Evolutionary conservation across 164 flowering plant species (phyloP).

Genomic region (Akebia trifoliata): DNA sequence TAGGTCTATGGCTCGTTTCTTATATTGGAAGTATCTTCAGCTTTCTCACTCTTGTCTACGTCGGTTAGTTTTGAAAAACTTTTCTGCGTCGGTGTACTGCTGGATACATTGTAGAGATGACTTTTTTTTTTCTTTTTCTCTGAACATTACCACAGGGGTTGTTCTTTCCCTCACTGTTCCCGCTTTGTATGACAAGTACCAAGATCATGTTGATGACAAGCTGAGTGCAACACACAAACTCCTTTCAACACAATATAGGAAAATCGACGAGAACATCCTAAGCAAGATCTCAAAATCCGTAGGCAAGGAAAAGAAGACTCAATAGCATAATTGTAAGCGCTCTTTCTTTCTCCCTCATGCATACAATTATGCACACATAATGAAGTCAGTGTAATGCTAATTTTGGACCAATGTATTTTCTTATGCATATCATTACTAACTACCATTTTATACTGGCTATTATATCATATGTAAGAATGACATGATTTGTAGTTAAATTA

Average conservation of each 20-base stretch:
- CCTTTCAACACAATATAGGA: slow-evolving; percentile 40
- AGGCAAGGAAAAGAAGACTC: slow-evolving; percentile 50
- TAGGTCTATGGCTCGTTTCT: slow-evolving; percentile 53
- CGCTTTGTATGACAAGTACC: slow-evolving; percentile 62
- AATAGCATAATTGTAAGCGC: slow-evolving; percentile 31
- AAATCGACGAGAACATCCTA: slow-evolving; percentile 45
- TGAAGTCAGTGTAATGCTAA: neutral
- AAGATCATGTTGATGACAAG: slow-evolving; percentile 61
- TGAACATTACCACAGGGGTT: slow-evolving; percentile 42
- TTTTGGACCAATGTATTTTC: neutral
- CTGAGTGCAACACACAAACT: slow-evolving; percentile 28
- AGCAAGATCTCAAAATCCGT: slow-evolving; percentile 37
- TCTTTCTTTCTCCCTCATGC: slow-evolving; percentile 13
- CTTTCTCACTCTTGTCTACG: slow-evolving; percentile 67
- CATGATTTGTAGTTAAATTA: neutral
- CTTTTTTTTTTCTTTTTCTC: neutral
- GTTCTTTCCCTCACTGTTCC: slow-evolving; percentile 69
- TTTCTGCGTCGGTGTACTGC: neutral
- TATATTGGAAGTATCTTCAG: slow-evolving; percentile 66
- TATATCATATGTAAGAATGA: too few relatives aligned
- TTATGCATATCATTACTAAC: neutral
- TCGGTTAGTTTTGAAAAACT: slow-evolving; percentile 46
- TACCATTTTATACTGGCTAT: too few relatives aligned
- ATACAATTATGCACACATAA: neutral
- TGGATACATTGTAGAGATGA: too few relatives aligned